Evolutionary conservation across 495 filamentous ascomycete genomes (phyloP), one percentile per base, ranked within the genome.

Genomic region (Penicillium manginii): DNA sequence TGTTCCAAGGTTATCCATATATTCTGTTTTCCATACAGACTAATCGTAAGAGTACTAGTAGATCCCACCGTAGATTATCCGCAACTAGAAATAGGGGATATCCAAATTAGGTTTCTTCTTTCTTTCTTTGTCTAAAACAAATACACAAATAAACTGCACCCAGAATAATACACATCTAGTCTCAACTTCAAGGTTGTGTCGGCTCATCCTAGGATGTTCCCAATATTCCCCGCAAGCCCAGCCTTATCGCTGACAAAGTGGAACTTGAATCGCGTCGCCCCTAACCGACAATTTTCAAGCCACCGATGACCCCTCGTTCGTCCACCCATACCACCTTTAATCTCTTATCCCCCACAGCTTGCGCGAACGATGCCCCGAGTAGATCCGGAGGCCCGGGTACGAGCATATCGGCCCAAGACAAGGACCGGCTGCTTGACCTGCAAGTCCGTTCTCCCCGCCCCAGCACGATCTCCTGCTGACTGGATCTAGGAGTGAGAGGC

Each of bases 361-460:
- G 7, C 17, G 17, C 1, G 2, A 55, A 23, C n/a, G n/a, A 56
- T 56, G 54, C 43, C 54, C 18, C 23, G 54, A 9, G 45, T 56
- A 12, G 23, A 19, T 29, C 45, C 54, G 32, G 54, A 56, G 26
- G 26, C 47, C 21, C 32, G 54, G 19, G 19, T 49, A 18, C 43
- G 54, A 15, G 31, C 54, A 17, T 56, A 50, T 40, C 54, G 31
- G 23, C 45, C 54, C 3, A 56, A 56, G 32, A 56, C 54, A 19
- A 32, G 54, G 12, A 56, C 54, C n/a, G 54, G 54, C 26, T 56
- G 54, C 26, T 40, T 56, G 23, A 29, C 54, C 29, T 56, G 54
- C 54, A 56, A 46, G 54, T 56, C 19, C 31, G 54, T 56, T n/a
- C 18, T 31, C 45, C 54, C 21, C 15, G 8, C 14, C 23, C 33